Conservation (phyloP, 1,139 yeast species). For the Sugiyamaella japonica region DNA sequence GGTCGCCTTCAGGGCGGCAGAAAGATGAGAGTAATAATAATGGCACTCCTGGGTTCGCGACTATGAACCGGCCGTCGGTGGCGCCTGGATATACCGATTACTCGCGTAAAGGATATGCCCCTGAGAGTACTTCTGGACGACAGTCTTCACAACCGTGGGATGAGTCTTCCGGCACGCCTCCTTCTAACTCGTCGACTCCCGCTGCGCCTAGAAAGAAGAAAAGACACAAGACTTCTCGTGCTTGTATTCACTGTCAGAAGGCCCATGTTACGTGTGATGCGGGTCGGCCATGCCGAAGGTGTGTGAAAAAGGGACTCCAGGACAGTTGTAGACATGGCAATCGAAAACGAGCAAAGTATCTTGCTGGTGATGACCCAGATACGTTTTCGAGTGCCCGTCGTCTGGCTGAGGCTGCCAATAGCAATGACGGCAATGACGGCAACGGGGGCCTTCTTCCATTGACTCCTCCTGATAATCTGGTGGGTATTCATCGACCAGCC, state of each 20-base stretch:
- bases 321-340: slow-evolving; percentile 84
- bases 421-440: not conserved
- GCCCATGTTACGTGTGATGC: slow-evolving; percentile 91
- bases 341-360: slow-evolving; percentile 76
- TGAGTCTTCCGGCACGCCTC: not conserved
- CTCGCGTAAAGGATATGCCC: too few relatives aligned
- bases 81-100: too few relatives aligned
- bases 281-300: slow-evolving; percentile 75
- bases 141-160: not conserved
- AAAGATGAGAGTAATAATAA: not conserved
- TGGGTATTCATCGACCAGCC: not conserved
- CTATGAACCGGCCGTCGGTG: too few relatives aligned
- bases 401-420: not conserved
- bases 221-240: slow-evolving; percentile 66
- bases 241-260: slow-evolving; percentile 88
- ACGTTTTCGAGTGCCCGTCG: not conserved
- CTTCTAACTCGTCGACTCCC: slow-evolving; percentile 2
- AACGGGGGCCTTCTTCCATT: slow-evolving; percentile 19
- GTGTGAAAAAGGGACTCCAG: slow-evolving; percentile 68
- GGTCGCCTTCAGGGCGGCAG: slow-evolving; percentile 5
- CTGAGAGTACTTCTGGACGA: too few relatives aligned
- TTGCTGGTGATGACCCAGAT: slow-evolving; percentile 39
- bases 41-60: too few relatives aligned
- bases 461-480: slow-evolving; percentile 24
- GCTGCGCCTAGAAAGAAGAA: slow-evolving; percentile 5